Evolutionary conservation across 2,329 filamentous ascomycete genomes (phyloP).

Genomic region (Alternaria conjuncta): DNA sequence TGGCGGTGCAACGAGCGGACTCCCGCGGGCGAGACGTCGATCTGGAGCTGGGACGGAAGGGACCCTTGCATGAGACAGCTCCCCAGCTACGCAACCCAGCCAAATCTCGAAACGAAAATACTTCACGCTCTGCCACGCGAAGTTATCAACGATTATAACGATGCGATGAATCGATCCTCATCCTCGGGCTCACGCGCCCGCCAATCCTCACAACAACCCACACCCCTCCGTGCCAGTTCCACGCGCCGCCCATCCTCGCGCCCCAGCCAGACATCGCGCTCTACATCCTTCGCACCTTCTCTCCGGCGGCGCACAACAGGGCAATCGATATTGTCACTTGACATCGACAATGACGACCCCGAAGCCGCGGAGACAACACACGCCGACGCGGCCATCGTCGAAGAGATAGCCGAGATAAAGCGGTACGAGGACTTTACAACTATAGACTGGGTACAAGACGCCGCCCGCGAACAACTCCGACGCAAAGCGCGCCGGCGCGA

Average conservation of each 20-base stretch:
- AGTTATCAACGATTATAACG: slow-evolving; percentile 3
- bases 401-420: slow-evolving; percentile 98
- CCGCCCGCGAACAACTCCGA: slow-evolving; percentile 84
- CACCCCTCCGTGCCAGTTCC: slow-evolving; percentile 54
- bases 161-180: slow-evolving; percentile 55
- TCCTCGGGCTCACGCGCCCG: slow-evolving; percentile 7
- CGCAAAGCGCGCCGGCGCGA: slow-evolving; percentile 77
- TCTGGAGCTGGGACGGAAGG: neutral
- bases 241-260: slow-evolving; percentile 41
- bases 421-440: slow-evolving; percentile 99
- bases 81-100: neutral
- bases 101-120: neutral
- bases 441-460: slow-evolving; percentile 99
- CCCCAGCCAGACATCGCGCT: slow-evolving; percentile 30
- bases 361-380: slow-evolving; percentile 56
- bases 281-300: slow-evolving; percentile 59
- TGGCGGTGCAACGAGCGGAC: neutral
- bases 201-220: slow-evolving; percentile 24
- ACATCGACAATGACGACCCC: slow-evolving; percentile 66
- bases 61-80: slow-evolving; percentile 11
- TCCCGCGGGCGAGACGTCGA: neutral
- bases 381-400: slow-evolving; percentile 76
- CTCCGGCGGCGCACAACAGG: slow-evolving; percentile 68
- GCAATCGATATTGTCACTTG: slow-evolving; percentile 68
- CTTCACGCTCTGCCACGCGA: neutral